Percentiles rank a stretch among this genome's conserved stretches.
Evolutionary conservation across 148 eudicot genomes (phyloP).

Genomic region (Dysphania ambrosioides): DNA sequence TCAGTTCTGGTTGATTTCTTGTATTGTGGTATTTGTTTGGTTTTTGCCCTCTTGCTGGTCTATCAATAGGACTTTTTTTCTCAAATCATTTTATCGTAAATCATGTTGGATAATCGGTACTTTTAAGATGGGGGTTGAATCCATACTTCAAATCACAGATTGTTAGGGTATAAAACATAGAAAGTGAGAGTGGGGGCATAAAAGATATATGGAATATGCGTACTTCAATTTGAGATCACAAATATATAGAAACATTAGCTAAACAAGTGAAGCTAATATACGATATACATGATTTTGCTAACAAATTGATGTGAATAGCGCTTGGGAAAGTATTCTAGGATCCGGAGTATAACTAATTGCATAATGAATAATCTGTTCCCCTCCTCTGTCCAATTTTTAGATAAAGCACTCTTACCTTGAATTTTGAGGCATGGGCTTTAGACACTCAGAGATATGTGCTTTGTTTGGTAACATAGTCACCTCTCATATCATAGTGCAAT

Average conservation of each 20-base stretch:
- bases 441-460: not conserved
- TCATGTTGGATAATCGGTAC: not conserved
- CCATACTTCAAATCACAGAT: not conserved
- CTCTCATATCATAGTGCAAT: not conserved
- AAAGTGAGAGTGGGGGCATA: not conserved
- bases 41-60: no score
- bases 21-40: not conserved
- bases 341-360: not conserved
- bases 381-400: not conserved
- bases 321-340: not conserved
- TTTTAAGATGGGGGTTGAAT: not conserved
- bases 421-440: not conserved
- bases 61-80: not conserved
- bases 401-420: not conserved
- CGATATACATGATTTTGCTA: not conserved
- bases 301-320: not conserved
- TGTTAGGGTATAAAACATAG: not conserved
- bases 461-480: not conserved
- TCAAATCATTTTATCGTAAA: not conserved
- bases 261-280: not conserved
- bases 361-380: not conserved
- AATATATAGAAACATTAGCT: not conserved
- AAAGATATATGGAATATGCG: not conserved
- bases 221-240: not conserved
- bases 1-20: not conserved